phyloP scores from a whole-genome alignment of 2,329 filamentous ascomycete genomes.

The Aureobasidium sp. region DNA sequence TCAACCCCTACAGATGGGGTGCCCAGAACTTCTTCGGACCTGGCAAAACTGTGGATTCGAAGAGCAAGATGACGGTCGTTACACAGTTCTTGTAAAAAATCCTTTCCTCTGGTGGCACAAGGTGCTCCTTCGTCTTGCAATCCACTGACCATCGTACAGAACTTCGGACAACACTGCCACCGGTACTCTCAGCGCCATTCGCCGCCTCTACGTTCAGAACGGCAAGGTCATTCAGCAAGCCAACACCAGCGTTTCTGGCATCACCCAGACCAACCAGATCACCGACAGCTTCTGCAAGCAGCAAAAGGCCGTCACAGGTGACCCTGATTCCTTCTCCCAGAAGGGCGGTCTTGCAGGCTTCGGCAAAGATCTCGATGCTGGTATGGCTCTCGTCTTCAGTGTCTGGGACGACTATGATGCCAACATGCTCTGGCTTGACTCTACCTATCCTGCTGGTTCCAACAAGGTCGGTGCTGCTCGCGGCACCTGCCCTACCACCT shows the following conservation, averaged over 20 bases:
- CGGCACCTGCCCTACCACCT: conserved; percentile 17
- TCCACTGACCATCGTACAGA: background rate
- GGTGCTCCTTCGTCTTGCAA: too few species aligned
- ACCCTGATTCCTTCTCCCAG: conserved; percentile 40
- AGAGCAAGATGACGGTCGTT: conserved; percentile 35
- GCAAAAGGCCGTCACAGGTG: conserved; percentile 23
- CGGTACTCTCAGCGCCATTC: conserved; percentile 48
- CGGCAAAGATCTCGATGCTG: conserved; percentile 44
- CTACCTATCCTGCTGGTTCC: conserved; percentile 19
- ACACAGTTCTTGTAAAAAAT: background rate
- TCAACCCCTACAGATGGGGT: conserved; percentile 60
- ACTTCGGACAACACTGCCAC: conserved; percentile 35
- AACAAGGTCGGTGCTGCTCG: conserved; percentile 17
- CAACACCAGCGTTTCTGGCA: conserved; percentile 32
- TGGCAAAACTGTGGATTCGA: conserved; percentile 49
- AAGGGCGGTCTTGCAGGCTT: conserved; percentile 50
- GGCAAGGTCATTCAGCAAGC: conserved; percentile 43
- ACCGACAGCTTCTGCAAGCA: conserved; percentile 47
- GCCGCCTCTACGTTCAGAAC: conserved; percentile 57
- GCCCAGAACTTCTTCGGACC: conserved; percentile 53
- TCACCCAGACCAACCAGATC: conserved; percentile 44
- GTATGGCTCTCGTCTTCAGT: conserved; percentile 57
- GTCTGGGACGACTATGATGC: conserved; percentile 56
- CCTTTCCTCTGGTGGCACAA: too few species aligned
- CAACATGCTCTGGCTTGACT: conserved; percentile 68